phyloP scores from a whole-genome alignment of 495 filamentous ascomycete genomes.

The Penicillium taxi region DNA sequence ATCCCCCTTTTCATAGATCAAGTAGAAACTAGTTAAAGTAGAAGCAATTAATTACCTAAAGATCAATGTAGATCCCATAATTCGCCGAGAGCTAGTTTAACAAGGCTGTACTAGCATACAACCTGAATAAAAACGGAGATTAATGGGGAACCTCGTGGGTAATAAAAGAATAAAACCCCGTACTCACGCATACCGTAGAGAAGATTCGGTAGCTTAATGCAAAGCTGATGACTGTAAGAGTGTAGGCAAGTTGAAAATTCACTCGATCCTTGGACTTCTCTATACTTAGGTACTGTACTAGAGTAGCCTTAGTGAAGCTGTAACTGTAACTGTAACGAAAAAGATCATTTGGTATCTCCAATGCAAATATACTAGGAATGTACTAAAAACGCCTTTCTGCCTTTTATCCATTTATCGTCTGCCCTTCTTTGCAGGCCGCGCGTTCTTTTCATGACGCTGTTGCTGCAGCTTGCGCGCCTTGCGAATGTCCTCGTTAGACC shows the following conservation, averaged over 20 bases:
- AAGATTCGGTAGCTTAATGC: too few relatives aligned
- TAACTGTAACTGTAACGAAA: neutral
- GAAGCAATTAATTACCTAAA: neutral
- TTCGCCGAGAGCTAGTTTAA: conserved; percentile 12
- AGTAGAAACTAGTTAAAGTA: too few relatives aligned
- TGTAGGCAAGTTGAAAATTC: too few relatives aligned
- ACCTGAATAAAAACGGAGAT: too few relatives aligned
- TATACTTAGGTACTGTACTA: too few relatives aligned
- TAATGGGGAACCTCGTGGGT: too few relatives aligned
- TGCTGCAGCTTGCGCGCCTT: conserved; percentile 71
- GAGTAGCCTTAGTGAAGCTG: neutral
- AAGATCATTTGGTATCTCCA: neutral
- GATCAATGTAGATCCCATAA: conserved; percentile 9
- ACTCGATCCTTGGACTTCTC: too few relatives aligned
- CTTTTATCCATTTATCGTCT: too few relatives aligned
- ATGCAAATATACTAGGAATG: conserved; percentile 4
- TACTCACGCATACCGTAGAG: too few relatives aligned
- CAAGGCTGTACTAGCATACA: too few relatives aligned
- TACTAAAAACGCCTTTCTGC: neutral
- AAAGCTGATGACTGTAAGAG: too few relatives aligned
- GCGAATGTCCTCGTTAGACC: conserved; percentile 73
- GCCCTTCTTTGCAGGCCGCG: conserved; percentile 67
- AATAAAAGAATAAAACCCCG: too few relatives aligned
- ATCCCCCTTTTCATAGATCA: neutral
- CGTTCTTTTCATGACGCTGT: conserved; percentile 78